Percentiles rank a stretch among this genome's conserved stretches.
phyloP scores from a whole-genome alignment of 2,329 filamentous ascomycete genomes.

The Trichophaea hybrida region DNA sequence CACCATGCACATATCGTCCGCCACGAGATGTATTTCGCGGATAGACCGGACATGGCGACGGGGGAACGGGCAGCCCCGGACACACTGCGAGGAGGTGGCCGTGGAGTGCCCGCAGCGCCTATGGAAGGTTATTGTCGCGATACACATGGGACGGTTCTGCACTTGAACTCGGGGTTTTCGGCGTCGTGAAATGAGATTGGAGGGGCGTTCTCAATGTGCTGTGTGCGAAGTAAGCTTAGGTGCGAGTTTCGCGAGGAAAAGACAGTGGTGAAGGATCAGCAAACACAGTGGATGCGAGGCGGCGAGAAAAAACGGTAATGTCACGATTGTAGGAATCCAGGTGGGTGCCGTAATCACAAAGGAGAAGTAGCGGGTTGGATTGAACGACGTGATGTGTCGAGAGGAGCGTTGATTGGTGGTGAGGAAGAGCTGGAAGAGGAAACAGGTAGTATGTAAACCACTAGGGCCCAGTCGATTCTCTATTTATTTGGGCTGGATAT shows the following conservation, averaged over 20 bases:
- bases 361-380: background rate
- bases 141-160: background rate
- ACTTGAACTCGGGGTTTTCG: too few species aligned
- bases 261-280: too few species aligned
- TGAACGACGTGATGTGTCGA: background rate
- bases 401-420: background rate
- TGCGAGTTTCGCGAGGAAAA: background rate
- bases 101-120: background rate
- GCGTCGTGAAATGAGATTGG: too few species aligned
- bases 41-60: too few species aligned
- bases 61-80: background rate
- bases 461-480: too few species aligned
- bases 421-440: background rate
- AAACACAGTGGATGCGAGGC: background rate
- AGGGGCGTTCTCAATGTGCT: too few species aligned
- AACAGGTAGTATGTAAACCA: too few species aligned
- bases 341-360: too few species aligned
- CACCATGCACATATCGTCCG: background rate
- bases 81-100: background rate
- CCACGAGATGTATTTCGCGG: background rate
- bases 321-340: background rate
- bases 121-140: background rate
- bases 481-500: too few species aligned
- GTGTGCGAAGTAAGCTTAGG: background rate
- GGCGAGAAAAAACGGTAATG: background rate